Base-by-base conservation (phyloP, 2,329 filamentous ascomycete genomes). In the Epichloe hybrida region DNA sequence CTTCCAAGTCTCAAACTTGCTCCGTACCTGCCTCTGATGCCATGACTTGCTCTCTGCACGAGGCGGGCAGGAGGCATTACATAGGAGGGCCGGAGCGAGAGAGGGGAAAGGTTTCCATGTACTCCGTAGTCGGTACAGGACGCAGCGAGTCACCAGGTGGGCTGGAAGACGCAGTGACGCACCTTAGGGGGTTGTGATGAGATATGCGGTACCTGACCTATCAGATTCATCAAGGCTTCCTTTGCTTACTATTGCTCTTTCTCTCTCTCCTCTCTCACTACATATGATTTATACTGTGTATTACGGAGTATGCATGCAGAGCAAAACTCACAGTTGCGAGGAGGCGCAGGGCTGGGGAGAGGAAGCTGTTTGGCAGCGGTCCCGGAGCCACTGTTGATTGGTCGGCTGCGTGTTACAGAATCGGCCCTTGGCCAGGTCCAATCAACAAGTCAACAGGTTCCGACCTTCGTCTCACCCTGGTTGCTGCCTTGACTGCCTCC, bases 21-120 rank as follows among this genome's bases (percentile, higher is more conserved):
- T 41, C 15, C 38, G 37, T 42, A 52, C 36, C 50, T 52, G 50
- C 50, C 50, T 52, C 27, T 5, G 15, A 37, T 20, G 41, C 38
- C 46, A 37, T 44, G n/a, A 44, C 42, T 44, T 46, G 44, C 35
- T 35, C 2, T 21, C 34, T 49, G 47, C 12, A 13, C 47, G 27
- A 47, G 37, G 31, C 34, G 27, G 2, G 27, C 27, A 31, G 27
- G 27, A 31, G 27, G 8, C 27, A 8, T 27, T 27, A 27, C 17
- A 17, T 27, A 27, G 7, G 7, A 8, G 7, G 27, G 7, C 0
- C 9, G 7, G 27, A 31, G 2, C 27, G 27, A 31, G 27, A 31
- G 23, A 31, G 27, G 27, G 27, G 17, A 31, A 9, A 31, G 27
- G 9, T 31, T 31, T 1, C 27, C 23, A 27, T 27, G 23, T 27